Evolutionary conservation across 2,329 filamentous ascomycete species (phyloP), one percentile per base, ranked within the genome.

Genomic region (Raffaelea deltoideospora): DNA sequence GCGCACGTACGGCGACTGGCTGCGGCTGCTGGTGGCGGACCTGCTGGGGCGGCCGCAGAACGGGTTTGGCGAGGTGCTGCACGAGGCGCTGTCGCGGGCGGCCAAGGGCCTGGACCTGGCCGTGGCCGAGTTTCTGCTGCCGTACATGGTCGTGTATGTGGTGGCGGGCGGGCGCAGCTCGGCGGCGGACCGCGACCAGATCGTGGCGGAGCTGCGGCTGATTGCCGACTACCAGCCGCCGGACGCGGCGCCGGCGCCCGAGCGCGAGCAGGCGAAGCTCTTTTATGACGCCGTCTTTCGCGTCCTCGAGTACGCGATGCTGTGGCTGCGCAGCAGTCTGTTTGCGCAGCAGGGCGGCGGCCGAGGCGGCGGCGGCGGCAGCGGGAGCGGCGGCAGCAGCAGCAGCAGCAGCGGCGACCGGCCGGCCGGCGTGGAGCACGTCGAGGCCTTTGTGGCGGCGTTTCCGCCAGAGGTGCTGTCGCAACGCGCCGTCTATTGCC

Each of bases 211-310:
- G 56, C 58, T 98, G 20, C 64, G 80, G 39, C 67, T 63, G 3
- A 76, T 98, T 23, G 59, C 98, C n/a, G 60, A 75, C 35, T 67
- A 83, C 44, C 66, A 68, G 37, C 59, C 64, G 14, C 49, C 58
- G 1, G 58, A 62, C 27, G 54, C 64, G 31, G 65, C 70, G 10
- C 64, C 64, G 14, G 72, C 79, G 43, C 55, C 65, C 24, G 71
- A 81, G 46, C 71, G 70, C 34, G 83, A 94, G 45, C 78, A 84
- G 35, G 71, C 85, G 49, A 83, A 88, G 50, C 65, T 82, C 36
- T 94, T 82, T 52, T 94, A 84, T 50, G 86, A 96, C 27, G 85
- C 81, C 39, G 78, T 95, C 2, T 98, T 98, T 53, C 74, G 79
- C 33, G 73, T 92, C 4, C 67, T 98, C 0, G 92, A 98, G 54